Evolutionary conservation across 345 rosid genomes (phyloP).

Genomic region (Pseudoturritis turrita): DNA sequence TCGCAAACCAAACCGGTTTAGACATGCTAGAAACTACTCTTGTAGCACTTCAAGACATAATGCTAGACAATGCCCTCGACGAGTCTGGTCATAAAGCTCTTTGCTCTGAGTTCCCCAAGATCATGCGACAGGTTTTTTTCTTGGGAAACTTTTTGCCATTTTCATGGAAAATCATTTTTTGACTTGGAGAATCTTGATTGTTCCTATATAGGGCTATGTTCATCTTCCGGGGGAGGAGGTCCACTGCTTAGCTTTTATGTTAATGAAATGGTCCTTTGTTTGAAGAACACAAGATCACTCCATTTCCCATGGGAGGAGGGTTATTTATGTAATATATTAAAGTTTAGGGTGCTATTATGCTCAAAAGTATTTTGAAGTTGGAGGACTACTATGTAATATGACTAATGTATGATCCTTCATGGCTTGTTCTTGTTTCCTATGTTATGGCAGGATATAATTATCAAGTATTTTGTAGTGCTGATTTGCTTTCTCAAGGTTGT

Average conservation of each 20-base stretch:
- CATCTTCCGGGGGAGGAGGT: constrained; percentile 76
- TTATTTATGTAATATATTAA: constrained; percentile 28
- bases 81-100: constrained; percentile 73
- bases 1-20: constrained; percentile 90
- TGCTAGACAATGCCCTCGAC: constrained; percentile 78
- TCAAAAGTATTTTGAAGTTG: constrained; percentile 5
- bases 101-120: constrained; percentile 77
- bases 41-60: constrained; percentile 87
- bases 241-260: constrained; percentile 86
- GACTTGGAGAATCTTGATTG: background rate
- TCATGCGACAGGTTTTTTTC: constrained; percentile 77
- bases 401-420: constrained; percentile 11
- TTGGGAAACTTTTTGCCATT: background rate
- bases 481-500: background rate
- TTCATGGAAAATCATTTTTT: background rate
- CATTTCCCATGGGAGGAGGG: background rate
- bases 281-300: constrained; percentile 26
- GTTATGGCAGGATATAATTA: constrained; percentile 2
- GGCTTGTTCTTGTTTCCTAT: constrained; percentile 1
- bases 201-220: constrained; percentile 50
- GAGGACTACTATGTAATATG: constrained; percentile 15
- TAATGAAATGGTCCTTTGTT: constrained; percentile 81
- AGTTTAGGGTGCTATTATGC: constrained; percentile 9
- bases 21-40: constrained; percentile 98
- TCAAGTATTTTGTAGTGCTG: constrained; percentile 9